Base-by-base conservation (phyloP, 345 rosid genomes). In the Jatropha curcas region DNA sequence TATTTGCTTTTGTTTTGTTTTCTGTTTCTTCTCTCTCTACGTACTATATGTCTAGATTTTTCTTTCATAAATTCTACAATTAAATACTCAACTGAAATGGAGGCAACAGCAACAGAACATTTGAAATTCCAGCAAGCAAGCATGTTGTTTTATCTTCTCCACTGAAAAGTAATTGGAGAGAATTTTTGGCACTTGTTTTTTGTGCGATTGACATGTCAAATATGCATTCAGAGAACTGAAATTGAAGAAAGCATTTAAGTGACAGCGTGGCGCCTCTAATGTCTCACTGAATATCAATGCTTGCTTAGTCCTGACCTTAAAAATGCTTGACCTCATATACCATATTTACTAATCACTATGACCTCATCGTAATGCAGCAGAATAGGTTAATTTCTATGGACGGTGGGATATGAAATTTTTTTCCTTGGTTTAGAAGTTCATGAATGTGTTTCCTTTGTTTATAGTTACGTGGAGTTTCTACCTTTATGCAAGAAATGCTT, bases 401-500 rank as follows among this genome's bases (percentile, higher is more conserved):
- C 19, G 68, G 20, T n/a, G 28, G 43, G 50, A 55, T 39, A 25
- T 31, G n/a, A 43, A 13, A 57, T 20, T 22, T 70, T 37, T 60
- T 55, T 67, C 12, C 43, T 52, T 60, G 28, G 4, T 20, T 5
- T 24, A 25, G 57, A 82, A 30, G 74, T 65, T 67, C 57, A 65
- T 51, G 10, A 41, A 43, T 69, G 7, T 72, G 13, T 59, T 30
- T n/a, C 30, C 37, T n/a, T 72, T 68, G 31, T 73, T 24, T 77
- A 34, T 73, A 95, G 99, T 79, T 91, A 41, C 98, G 90, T 5
- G 99, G 98, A 73, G 97, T 95, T 77, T 95, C 99, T 76, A 92
- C 99, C 41, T 95, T 95, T 80, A 92, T 92, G 99, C 99, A 95
- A 95, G 98, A 95, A 86, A 95, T 95, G 99, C 98, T 95, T 77